These are phyloP conservation scores for Vigna angularis DNA, from an alignment of 306 rosid genomes.

Conservation along the genomic window DNA sequence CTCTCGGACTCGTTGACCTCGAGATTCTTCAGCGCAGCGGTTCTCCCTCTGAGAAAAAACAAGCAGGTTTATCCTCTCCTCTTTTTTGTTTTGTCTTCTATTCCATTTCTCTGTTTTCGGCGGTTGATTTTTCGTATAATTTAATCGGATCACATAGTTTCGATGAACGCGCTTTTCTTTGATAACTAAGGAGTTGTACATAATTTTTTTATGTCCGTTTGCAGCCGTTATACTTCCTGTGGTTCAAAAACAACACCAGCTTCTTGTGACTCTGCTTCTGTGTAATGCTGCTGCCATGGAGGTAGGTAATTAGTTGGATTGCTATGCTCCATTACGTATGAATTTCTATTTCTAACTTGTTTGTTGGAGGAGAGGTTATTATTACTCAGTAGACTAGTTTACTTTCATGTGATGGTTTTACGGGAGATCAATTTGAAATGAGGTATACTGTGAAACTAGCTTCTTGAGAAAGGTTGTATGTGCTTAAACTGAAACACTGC, in stretches of 20 bases:
- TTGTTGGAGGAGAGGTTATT: constrained; percentile 6
- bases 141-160: neutral
- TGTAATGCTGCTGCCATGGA: constrained; percentile 96
- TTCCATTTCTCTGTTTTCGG: neutral
- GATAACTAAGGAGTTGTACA: neutral
- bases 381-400: neutral
- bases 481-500: constrained; percentile 14
- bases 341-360: neutral
- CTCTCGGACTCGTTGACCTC: constrained; percentile 92
- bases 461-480: neutral
- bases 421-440: neutral
- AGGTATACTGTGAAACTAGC: neutral
- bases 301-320: constrained; percentile 53
- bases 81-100: neutral
- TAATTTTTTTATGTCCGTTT: neutral
- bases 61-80: constrained; percentile 65
- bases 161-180: neutral
- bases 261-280: constrained; percentile 90
- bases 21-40: constrained; percentile 97
- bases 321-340: neutral
- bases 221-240: constrained; percentile 90
- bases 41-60: constrained; percentile 76
- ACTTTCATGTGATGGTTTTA: neutral
- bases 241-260: constrained; percentile 96
- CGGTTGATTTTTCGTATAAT: neutral